A percentile compares a stretch with the other conserved stretches of the same genome.
Evolutionary conservation across 2,329 filamentous ascomycete genomes (phyloP).

Genomic region (Colletotrichum acutatum): DNA sequence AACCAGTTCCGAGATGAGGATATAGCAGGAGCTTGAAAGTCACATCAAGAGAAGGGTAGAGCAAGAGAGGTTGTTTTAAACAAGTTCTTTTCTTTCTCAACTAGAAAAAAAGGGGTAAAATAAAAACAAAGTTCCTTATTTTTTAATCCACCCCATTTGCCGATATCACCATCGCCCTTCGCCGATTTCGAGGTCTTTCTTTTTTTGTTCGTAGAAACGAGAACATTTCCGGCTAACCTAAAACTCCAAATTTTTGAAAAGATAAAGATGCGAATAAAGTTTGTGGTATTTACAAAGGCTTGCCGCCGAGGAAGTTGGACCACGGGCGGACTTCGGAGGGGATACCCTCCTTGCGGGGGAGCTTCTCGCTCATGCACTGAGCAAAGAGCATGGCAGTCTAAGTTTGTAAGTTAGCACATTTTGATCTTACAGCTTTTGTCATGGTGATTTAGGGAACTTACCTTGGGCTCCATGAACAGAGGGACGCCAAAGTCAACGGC

Average conservation of each 20-base stretch:
- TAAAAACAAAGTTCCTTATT: background rate
- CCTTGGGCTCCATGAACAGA: slow-evolving; percentile 98
- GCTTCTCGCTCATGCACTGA: slow-evolving; percentile 96
- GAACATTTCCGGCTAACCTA: slow-evolving; percentile 14
- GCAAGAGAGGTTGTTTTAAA: background rate
- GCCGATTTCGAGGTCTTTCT: slow-evolving; percentile 9
- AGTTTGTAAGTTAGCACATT: slow-evolving; percentile 46
- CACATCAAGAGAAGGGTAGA: background rate
- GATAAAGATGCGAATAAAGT: background rate
- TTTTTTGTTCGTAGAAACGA: background rate
- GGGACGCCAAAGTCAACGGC: slow-evolving; percentile 98
- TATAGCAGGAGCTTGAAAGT: background rate
- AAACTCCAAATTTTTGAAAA: slow-evolving; percentile 6
- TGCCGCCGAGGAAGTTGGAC: slow-evolving; percentile 94
- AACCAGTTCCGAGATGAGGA: background rate
- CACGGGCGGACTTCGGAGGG: slow-evolving; percentile 91
- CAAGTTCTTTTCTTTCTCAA: background rate
- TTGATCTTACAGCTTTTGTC: too few species aligned
- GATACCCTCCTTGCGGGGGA: slow-evolving; percentile 88
- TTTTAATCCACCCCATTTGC: background rate
- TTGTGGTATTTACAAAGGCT: slow-evolving; percentile 71
- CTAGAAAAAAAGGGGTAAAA: background rate
- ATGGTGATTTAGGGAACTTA: slow-evolving; percentile 49
- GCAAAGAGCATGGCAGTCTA: slow-evolving; percentile 98
- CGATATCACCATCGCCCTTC: background rate